Conservation (phyloP, 768 basidiomycete species). For the Leccinum boreale region DNA sequence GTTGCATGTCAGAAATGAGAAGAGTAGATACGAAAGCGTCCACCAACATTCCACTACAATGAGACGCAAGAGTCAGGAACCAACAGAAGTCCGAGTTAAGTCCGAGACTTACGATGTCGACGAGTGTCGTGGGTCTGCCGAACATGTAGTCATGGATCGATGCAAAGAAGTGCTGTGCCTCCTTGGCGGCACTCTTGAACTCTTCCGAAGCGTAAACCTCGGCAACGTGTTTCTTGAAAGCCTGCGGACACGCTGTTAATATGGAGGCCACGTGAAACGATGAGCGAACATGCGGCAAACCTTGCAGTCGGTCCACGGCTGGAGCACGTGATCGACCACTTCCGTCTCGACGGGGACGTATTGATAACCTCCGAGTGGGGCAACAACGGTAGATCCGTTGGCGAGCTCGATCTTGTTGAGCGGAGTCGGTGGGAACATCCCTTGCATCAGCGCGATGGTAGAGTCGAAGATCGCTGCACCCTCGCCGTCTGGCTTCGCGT, state of each 20-base stretch:
- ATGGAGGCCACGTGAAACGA: slow-evolving; percentile 38
- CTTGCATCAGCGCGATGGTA: slow-evolving; percentile 77
- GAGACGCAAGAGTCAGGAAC: slow-evolving; percentile 13
- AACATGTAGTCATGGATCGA: slow-evolving; percentile 66
- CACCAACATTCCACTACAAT: slow-evolving; percentile 69
- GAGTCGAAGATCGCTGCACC: slow-evolving; percentile 82
- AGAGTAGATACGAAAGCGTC: neutral
- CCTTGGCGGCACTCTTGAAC: slow-evolving; percentile 57
- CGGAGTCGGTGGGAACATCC: slow-evolving; percentile 74
- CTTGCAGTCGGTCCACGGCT: slow-evolving; percentile 70
- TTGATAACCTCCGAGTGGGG: slow-evolving; percentile 83
- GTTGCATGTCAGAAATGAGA: slow-evolving; percentile 11
- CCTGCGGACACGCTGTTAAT: slow-evolving; percentile 32
- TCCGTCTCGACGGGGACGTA: slow-evolving; percentile 75
- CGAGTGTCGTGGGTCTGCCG: slow-evolving; percentile 57
- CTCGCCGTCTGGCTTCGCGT: slow-evolving; percentile 79
- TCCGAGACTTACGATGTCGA: slow-evolving; percentile 54
- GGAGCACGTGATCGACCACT: slow-evolving; percentile 68
- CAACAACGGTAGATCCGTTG: slow-evolving; percentile 66
- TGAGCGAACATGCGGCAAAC: slow-evolving; percentile 29
- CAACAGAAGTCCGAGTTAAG: neutral
- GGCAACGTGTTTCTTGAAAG: slow-evolving; percentile 64
- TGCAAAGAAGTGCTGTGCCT: slow-evolving; percentile 62
- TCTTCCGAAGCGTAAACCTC: slow-evolving; percentile 58
- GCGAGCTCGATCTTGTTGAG: slow-evolving; percentile 71